Base-by-base conservation (phyloP, 1,284 basidiomycete genomes). In the Ceratobasidium sp. region DNA sequence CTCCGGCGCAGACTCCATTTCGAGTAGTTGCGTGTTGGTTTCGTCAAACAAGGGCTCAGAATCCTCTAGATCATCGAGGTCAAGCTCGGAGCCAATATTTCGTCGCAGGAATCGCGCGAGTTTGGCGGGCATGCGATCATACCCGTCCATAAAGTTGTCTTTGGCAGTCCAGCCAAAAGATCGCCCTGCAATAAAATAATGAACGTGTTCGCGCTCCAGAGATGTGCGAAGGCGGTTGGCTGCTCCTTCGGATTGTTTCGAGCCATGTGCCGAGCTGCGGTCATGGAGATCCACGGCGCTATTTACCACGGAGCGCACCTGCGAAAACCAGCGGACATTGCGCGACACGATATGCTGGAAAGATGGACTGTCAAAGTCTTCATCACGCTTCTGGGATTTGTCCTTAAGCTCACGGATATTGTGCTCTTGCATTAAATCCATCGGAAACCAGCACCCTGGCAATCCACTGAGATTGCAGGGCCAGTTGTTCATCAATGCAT, bases 351-450 rank as follows among this genome's bases (percentile, higher is more conserved):
- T n/a, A 11, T 41, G n/a, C 23, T 59, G 35, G 38, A 59, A 59
- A 23, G 41, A 59, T 0, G 18, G 1, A 7, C 57, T 35, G 0
- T 59, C 38, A 18, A 59, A 59, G 14, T 59, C 57, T 43, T 59
- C 35, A 14, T 59, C 57, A 0, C 57, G 57, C 2, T 35, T 30
- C n/a, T 59, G 57, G 8, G 38, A 41, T 21, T 59, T 59, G 1
- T 23, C 7, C 23, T 59, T 59, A 0, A 59, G 57, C 57, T 59
- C 57, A 2, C 57, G 38, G 2, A 59, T 59, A 26, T 43, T 41
- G n/a, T 59, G 57, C 23, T 59, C 57, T 23, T 59, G 57, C 57
- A 59, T 59, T 2, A 59, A 11, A 16, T 59, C 57, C 57, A 59
- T 59, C 2, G 57, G 35, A 9, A 59, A 43, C 57, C 57, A 43